Evolutionary conservation across 495 filamentous ascomycete species (phyloP), one percentile per base, ranked within the genome.

Genomic region (Xylaria curta): DNA sequence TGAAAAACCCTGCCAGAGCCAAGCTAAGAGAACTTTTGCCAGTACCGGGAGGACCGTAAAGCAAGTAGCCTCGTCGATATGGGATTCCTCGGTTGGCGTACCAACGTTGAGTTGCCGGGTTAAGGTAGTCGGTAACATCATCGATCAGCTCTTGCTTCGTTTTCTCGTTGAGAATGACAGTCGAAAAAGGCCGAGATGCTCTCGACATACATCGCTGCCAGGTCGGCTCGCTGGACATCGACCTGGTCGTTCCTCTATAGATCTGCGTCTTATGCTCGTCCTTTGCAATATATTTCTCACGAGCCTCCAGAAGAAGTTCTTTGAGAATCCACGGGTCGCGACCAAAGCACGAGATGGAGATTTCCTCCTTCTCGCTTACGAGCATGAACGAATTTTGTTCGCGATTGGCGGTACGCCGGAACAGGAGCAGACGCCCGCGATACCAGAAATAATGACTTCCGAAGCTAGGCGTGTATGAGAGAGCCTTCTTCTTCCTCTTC

Each of bases 31-130:
- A 87, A n/a, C 82, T 86, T 74, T 91, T 91, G 28, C 89, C 89
- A 4, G 83, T 99, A 74, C 96, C 96, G 4, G 96, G 96, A 21
- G 95, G 94, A 28, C 96, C 96, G 65, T 94, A 91, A 9, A 99
- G 86, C 70, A 99, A 91, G 66, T 97, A 97, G 68, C 94, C 94
- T 49, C 96, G 90, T 54, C 96, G 93, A 63, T 92, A 93, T 0
- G 91, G 91, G 61, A 93, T 90, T 2, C 91, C 91, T 59, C 90
- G 83, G 75, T 91, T 89, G 4, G 90, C 86, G 75, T 97, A 97
- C 94, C 94, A 97, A 6, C 89, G 80, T 13, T 89, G 83, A 3
- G 92, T 96, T 2, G 86, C 80, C 0, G 93, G 94, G 73, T 93
- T 89, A 40, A 98, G 86, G 77, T 97, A 98, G 73, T 97, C 94